Evolutionary conservation across 2,329 filamentous ascomycete species (phyloP), one percentile per base, ranked within the genome.

Genomic region (Calonectria pseudoreteaudii): DNA sequence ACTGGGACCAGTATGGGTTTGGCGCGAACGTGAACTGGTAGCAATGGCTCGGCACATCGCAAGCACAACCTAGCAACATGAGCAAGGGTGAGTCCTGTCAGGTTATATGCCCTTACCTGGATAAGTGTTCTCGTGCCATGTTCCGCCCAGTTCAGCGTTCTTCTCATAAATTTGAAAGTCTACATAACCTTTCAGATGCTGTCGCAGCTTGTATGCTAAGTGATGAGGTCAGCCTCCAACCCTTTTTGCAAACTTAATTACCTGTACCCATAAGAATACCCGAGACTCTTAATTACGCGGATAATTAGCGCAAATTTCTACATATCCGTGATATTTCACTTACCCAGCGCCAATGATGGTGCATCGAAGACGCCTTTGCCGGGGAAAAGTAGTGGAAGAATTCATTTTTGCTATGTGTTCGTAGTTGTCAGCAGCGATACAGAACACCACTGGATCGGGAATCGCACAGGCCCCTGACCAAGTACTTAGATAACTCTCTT

Each of bases 11-110:
- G 49, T 84, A 81, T 14, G 82, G 81, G 49, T 87, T 86, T 9
- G 84, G 84, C 67, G 85, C 84, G 68, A 87, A 87, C 2, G 83
- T 83, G 78, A 82, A 87, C 14, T 84, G 85, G 76, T 87, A 87
- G 70, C 84, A 85, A 76, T 86, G 85, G 9, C 85, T 81, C 1
- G 86, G 86, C 18, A 88, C 83, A 66, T 88, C 86, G 71, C 84
- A 87, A 18, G 84, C 84, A 74, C 85, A 86, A 28, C 79, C 80
- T 82, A 28, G 14, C 26, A 14, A 36, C 1, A 26, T 73, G 28
- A 70, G 26, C 36, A n/a, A 52, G 8, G 0, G 23, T 7, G 44
- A 2, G n/a, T 8, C 16, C 20, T 13, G 18, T 14, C n/a, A 52
- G 13, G 14, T 50, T 14, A 47, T n/a, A 10, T 9, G 80, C 23